Conservation (phyloP, 495 filamentous ascomycete genomes). For the Aspergillus asperescens region DNA sequence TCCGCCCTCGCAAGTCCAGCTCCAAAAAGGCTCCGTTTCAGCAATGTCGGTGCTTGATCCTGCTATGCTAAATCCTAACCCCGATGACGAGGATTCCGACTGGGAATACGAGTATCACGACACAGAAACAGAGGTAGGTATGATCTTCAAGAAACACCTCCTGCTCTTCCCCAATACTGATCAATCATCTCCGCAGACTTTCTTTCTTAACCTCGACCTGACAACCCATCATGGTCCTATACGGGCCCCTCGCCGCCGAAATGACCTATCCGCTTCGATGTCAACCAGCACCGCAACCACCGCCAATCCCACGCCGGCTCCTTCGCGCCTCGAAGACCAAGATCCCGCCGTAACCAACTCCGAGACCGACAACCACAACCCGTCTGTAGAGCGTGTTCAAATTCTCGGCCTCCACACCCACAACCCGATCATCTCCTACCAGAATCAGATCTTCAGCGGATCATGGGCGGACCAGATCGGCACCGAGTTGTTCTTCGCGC, state of each 20-base stretch:
- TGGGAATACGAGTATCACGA: conserved; percentile 62
- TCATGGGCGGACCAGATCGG: conserved; percentile 73
- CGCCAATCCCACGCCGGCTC: neutral
- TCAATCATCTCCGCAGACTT: conserved; percentile 32
- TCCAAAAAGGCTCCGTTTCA: too few relatives aligned
- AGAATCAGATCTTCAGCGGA: conserved; percentile 68
- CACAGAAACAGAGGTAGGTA: conserved; percentile 50
- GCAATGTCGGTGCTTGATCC: conserved; percentile 25
- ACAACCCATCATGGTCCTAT: conserved; percentile 40
- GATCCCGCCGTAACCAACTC: conserved; percentile 21
- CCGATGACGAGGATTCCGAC: conserved; percentile 30
- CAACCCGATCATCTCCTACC: conserved; percentile 69
- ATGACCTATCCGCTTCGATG: conserved; percentile 13
- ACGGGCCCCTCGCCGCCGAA: conserved; percentile 30
- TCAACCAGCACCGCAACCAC: neutral
- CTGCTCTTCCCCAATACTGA: neutral
- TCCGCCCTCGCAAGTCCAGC: too few relatives aligned
- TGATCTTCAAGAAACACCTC: neutral
- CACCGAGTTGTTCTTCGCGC: conserved; percentile 69
- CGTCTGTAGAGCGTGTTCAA: conserved; percentile 53
- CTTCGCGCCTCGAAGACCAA: conserved; percentile 13
- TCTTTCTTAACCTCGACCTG: conserved; percentile 53
- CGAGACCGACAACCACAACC: conserved; percentile 20
- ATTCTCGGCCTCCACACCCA: conserved; percentile 70
- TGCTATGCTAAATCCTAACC: conserved; percentile 15